Percentiles rank a stretch among this genome's conserved stretches.
These are phyloP conservation scores for Paramecium tetraurelia DNA, from an alignment of 73 alveolate genomes.

Conservation along the genomic window DNA sequence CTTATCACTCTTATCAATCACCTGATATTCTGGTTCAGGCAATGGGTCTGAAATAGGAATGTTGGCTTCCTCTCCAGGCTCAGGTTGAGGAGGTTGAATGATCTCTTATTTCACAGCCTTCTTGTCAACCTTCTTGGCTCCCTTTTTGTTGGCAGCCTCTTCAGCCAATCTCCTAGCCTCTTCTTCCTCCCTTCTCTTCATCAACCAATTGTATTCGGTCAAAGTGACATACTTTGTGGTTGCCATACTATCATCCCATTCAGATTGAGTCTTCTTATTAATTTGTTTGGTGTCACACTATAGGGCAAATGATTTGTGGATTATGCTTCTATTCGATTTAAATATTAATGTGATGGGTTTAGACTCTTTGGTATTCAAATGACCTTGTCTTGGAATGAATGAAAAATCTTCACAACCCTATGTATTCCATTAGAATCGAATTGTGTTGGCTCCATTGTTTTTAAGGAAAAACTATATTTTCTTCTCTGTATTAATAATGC, in stretches of 20 bases:
- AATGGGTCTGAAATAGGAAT: conserved; percentile 89
- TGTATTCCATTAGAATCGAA: conserved; percentile 88
- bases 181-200: conserved; percentile 93
- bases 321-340: conserved; percentile 81
- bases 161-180: conserved; percentile 91
- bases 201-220: conserved; percentile 87
- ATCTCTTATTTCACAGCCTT: conserved; percentile 77
- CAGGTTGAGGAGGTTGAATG: conserved; percentile 50
- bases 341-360: conserved; percentile 86
- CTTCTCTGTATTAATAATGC: conserved; percentile 86
- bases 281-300: conserved; percentile 85
- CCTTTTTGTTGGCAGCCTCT: conserved; percentile 94
- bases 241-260: conserved; percentile 96
- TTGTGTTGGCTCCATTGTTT: conserved; percentile 86
- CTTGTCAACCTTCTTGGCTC: conserved; percentile 79
- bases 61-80: conserved; percentile 91
- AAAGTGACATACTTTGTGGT: conserved; percentile 89
- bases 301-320: conserved; percentile 80
- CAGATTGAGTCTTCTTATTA: conserved; percentile 80
- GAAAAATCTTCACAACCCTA: conserved; percentile 86
- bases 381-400: conserved; percentile 92
- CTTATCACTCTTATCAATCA: conserved; percentile 91
- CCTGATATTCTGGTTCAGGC: conserved; percentile 88
- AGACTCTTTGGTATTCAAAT: conserved; percentile 85
- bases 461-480: conserved; percentile 73